A percentile compares a stretch with the other conserved stretches of the same genome.
Conservation (phyloP, 768 basidiomycete genomes). For the Tricholoma sp. region DNA sequence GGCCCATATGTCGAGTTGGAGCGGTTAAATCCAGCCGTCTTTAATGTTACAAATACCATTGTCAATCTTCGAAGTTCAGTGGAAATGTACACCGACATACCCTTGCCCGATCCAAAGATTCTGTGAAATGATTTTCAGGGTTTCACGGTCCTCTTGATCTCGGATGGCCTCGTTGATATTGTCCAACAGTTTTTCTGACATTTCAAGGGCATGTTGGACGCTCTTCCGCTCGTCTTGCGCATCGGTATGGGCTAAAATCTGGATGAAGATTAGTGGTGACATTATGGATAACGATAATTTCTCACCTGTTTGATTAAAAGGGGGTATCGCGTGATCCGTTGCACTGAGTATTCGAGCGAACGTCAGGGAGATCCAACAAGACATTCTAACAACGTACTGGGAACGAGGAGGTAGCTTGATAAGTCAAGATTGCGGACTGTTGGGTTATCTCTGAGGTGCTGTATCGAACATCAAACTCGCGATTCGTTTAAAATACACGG, state of each 20-base stretch:
- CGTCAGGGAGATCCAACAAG: not conserved
- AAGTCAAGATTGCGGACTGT: conserved; percentile 77
- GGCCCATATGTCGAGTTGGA: conserved; percentile 79
- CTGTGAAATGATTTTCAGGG: conserved; percentile 69
- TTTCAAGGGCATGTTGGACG: conserved; percentile 51
- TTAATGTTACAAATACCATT: not conserved
- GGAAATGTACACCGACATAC: conserved; percentile 32
- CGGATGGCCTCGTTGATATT: conserved; percentile 88
- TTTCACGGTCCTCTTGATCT: conserved; percentile 73
- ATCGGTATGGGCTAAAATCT: conserved; percentile 81
- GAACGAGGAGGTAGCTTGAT: conserved; percentile 87
- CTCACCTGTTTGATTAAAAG: conserved; percentile 75
- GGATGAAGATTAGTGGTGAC: conserved; percentile 1
- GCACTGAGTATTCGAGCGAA: conserved; percentile 50
- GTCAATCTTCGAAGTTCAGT: conserved; percentile 24
- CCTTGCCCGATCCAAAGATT: conserved; percentile 86
- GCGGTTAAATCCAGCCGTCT: conserved; percentile 82
- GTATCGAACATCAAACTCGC: not conserved
- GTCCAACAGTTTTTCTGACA: conserved; percentile 67
- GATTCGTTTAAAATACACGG: not conserved
- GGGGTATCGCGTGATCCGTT: conserved; percentile 93
- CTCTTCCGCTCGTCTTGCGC: conserved; percentile 52
- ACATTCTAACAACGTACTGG: conserved; percentile 54
- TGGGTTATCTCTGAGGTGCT: conserved; percentile 77
- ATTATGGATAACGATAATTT: not conserved